Evolutionary conservation across 805 yeast species (phyloP).

Genomic region (Yarrowia sp.): DNA sequence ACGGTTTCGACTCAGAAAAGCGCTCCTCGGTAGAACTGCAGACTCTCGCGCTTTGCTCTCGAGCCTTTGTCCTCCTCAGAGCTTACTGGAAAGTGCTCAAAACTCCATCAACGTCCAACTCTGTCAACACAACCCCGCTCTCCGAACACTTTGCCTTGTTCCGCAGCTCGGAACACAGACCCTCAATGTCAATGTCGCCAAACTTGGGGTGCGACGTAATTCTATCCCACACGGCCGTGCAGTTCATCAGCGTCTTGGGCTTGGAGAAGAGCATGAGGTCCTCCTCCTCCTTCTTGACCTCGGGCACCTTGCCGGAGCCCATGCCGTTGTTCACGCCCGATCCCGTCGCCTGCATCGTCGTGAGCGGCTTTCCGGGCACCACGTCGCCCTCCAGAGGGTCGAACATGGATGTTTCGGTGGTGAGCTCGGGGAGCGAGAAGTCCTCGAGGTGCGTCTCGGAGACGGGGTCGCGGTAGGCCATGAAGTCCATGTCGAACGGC

Average conservation of each 20-base stretch:
- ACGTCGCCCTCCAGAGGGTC: conserved; percentile 39
- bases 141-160: conserved; percentile 94
- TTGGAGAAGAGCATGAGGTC: conserved; percentile 4
- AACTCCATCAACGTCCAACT: conserved; percentile 69
- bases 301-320: neutral
- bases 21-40: no score
- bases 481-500: conserved; percentile 35
- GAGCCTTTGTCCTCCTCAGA: no score
- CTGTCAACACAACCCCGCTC: conserved; percentile 82
- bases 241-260: conserved; percentile 47
- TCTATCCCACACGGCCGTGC: conserved; percentile 96
- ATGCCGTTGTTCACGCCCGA: neutral
- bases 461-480: conserved; percentile 35
- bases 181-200: conserved; percentile 90
- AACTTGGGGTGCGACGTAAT: conserved; percentile 91
- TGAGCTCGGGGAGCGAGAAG: conserved; percentile 38
- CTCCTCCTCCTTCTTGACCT: conserved; percentile 11
- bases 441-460: conserved; percentile 37
- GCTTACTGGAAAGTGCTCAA: conserved; percentile 31
- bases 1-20: no score
- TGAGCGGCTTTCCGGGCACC: conserved; percentile 9
- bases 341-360: neutral
- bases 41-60: no score
- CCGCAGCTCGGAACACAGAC: conserved; percentile 84
- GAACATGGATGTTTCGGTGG: conserved; percentile 39